A percentile compares a stretch with the other conserved stretches of the same genome.
Conservation (phyloP, 139 green algal genomes). For the Chlamydomonas sp. region DNA sequence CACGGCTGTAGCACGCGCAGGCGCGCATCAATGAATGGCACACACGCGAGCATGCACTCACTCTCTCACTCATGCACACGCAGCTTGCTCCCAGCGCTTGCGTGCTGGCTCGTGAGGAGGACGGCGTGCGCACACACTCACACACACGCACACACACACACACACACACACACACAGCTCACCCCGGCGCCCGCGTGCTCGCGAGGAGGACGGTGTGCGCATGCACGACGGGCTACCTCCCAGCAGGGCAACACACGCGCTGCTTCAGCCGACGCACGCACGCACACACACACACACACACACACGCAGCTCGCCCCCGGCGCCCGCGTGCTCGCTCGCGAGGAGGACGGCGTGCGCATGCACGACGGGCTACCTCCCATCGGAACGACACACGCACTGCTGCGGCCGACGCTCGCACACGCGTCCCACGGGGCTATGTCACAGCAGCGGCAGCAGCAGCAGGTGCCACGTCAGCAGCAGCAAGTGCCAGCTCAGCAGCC, state of each 20-base stretch:
- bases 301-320: conserved; percentile 33
- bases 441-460: background rate
- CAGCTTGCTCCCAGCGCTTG: conserved; percentile 31
- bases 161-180: too few species aligned
- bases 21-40: too few species aligned
- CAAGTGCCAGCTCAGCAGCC: background rate
- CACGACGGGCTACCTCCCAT: background rate
- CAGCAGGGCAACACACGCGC: background rate
- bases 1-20: too few species aligned
- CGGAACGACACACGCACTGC: background rate
- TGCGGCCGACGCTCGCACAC: background rate
- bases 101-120: conserved; percentile 32
- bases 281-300: too few species aligned
- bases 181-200: too few species aligned
- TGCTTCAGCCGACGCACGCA: background rate
- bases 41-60: too few species aligned
- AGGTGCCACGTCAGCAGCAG: too few species aligned
- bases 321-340: conserved; percentile 29
- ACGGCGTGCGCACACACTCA: too few species aligned
- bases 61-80: too few species aligned
- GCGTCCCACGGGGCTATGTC: background rate
- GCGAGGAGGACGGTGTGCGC: conserved; percentile 31
- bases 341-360: conserved; percentile 36
- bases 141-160: too few species aligned
- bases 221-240: conserved; percentile 6